Evolutionary conservation across 2,329 filamentous ascomycete genomes (phyloP).

Genomic region (Xylaria sp.): DNA sequence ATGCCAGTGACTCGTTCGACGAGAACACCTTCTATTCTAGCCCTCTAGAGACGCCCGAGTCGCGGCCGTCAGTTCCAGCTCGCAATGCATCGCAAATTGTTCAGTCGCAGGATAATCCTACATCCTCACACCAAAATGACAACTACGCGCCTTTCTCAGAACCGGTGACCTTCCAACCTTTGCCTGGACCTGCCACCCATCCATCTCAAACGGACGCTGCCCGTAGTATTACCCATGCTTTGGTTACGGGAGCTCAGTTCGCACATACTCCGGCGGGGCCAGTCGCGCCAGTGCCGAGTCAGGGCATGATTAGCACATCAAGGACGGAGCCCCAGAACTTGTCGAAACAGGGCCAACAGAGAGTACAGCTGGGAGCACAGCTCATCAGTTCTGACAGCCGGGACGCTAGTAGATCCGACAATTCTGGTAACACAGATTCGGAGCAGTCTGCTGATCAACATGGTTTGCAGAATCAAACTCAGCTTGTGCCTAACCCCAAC

Average conservation of each 20-base stretch:
- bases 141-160: conserved; percentile 38
- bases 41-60: conserved; percentile 81
- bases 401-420: conserved; percentile 57
- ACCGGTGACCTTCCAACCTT: conserved; percentile 34
- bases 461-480: conserved; percentile 50
- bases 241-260: conserved; percentile 39
- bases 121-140: conserved; percentile 51
- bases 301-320: conserved; percentile 25
- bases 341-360: conserved; percentile 24
- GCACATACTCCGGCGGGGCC: conserved; percentile 31
- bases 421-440: conserved; percentile 53
- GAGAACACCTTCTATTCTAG: conserved; percentile 97
- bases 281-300: conserved; percentile 33
- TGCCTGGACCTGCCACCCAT: conserved; percentile 27
- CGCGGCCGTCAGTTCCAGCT: conserved; percentile 59
- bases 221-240: conserved; percentile 33
- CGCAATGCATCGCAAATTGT: conserved; percentile 59
- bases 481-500: conserved; percentile 53
- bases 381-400: conserved; percentile 54
- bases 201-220: conserved; percentile 25
- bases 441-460: conserved; percentile 52
- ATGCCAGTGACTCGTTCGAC: conserved; percentile 83
- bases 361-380: conserved; percentile 45
- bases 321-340: conserved; percentile 17
- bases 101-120: conserved; percentile 53